Evolutionary conservation across 768 basidiomycete genomes (phyloP).

Genomic region (Suillus alpinus): DNA sequence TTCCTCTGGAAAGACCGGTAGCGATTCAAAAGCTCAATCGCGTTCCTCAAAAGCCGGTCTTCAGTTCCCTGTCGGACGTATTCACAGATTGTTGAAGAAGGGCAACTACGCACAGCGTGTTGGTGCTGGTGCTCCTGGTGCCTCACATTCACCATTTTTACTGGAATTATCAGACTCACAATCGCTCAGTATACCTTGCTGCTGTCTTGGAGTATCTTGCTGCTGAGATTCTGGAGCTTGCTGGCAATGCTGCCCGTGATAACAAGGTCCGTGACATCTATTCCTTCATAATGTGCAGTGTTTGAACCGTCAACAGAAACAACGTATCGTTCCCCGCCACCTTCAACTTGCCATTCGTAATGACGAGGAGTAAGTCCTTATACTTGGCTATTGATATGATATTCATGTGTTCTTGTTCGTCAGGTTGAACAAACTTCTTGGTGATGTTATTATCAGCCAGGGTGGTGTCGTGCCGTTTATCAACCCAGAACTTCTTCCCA

Average conservation of each 20-base stretch:
- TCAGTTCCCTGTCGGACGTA: constrained; percentile 81
- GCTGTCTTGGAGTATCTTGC: constrained; percentile 86
- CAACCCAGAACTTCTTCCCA: constrained; percentile 45
- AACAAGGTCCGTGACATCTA: constrained; percentile 44
- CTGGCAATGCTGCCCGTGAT: constrained; percentile 76
- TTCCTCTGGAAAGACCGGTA: constrained; percentile 45
- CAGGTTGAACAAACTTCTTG: constrained; percentile 57
- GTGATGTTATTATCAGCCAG: constrained; percentile 66
- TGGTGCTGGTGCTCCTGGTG: constrained; percentile 67
- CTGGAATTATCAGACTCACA: not conserved
- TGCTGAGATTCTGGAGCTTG: constrained; percentile 84
- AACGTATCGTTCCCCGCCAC: constrained; percentile 78
- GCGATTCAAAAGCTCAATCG: constrained; percentile 57
- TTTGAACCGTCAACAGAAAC: constrained; percentile 39
- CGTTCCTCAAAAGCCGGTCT: constrained; percentile 65
- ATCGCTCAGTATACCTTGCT: constrained; percentile 65
- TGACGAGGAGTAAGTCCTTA: constrained; percentile 58
- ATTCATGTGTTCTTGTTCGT: constrained; percentile 1
- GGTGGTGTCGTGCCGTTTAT: constrained; percentile 77
- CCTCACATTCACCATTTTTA: constrained; percentile 12
- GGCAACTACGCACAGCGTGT: constrained; percentile 73
- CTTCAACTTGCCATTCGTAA: constrained; percentile 74
- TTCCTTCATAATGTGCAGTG: not conserved
- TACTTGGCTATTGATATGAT: not conserved
- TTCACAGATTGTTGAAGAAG: constrained; percentile 73